Percentiles rank a stretch among this genome's conserved stretches.
Evolutionary conservation across 768 basidiomycete genomes (phyloP).

Genomic region (Ramaria sp.): DNA sequence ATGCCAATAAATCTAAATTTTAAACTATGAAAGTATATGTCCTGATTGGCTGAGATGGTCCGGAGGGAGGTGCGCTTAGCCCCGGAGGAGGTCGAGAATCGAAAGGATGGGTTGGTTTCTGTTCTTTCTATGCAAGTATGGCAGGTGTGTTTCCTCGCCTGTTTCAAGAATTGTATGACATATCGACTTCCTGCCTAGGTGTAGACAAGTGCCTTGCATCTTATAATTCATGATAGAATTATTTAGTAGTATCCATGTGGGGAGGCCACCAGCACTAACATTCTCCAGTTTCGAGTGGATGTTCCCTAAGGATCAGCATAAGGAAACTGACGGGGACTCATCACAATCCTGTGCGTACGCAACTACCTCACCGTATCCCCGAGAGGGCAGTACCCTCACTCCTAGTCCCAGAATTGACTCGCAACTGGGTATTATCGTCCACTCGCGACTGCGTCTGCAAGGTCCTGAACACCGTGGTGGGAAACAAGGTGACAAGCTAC

Average conservation of each 20-base stretch:
- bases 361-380: too few relatives aligned
- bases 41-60: background rate
- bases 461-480: background rate
- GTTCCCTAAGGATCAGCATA: background rate
- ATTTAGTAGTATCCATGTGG: background rate
- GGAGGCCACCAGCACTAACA: constrained; percentile 1
- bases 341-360: background rate
- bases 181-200: background rate
- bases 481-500: background rate
- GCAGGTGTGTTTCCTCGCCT: background rate
- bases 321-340: background rate
- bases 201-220: background rate
- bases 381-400: background rate
- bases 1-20: constrained; percentile 1
- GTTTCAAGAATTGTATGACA: background rate
- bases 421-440: background rate
- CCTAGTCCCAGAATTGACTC: background rate
- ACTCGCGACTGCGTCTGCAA: constrained; percentile 1
- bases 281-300: constrained; percentile 4
- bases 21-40: background rate
- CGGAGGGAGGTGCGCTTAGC: background rate
- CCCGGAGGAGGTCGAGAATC: background rate
- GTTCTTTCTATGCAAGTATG: constrained; percentile 4
- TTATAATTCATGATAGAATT: background rate
- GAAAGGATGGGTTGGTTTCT: background rate